These are phyloP conservation scores for Mangifera indica DNA, from an alignment of 345 rosid genomes.

Conservation along the genomic window DNA sequence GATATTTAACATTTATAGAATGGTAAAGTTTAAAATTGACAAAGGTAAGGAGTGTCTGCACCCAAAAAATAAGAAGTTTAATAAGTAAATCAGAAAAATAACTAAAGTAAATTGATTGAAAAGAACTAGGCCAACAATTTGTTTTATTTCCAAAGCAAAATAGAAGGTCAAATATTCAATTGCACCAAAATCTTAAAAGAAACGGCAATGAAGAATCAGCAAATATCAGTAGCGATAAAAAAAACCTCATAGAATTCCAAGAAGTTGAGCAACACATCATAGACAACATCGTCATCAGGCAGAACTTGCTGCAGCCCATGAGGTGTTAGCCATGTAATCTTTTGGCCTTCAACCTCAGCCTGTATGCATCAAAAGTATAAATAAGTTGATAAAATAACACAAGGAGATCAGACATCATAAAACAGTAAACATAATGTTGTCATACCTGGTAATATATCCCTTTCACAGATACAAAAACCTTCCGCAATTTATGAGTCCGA, in stretches of 20 bases:
- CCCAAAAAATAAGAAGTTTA: slow-evolving; percentile 11
- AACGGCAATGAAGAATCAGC: not conserved
- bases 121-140: not conserved
- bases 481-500: slow-evolving; percentile 73
- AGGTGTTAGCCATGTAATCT: slow-evolving; percentile 92
- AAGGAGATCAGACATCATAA: not conserved
- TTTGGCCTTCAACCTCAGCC: slow-evolving; percentile 98
- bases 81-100: slow-evolving; percentile 4
- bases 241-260: slow-evolving; percentile 92
- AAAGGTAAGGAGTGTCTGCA: slow-evolving; percentile 91
- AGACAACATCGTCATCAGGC: slow-evolving; percentile 89
- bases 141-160: not conserved
- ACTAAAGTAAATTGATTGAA: not conserved
- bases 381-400: not conserved
- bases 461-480: slow-evolving; percentile 87
- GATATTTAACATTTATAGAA: slow-evolving; percentile 76
- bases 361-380: slow-evolving; percentile 29
- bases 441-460: slow-evolving; percentile 94
- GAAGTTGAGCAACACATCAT: slow-evolving; percentile 72
- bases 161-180: not conserved
- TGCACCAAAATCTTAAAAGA: not conserved
- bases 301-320: slow-evolving; percentile 91
- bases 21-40: slow-evolving; percentile 80
- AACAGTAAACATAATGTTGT: not conserved
- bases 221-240: not conserved